Percentiles rank a stretch among this genome's conserved stretches.
Conservation (phyloP, 192 early-diverging fungal species). For the Anaeromyces robustus region DNA sequence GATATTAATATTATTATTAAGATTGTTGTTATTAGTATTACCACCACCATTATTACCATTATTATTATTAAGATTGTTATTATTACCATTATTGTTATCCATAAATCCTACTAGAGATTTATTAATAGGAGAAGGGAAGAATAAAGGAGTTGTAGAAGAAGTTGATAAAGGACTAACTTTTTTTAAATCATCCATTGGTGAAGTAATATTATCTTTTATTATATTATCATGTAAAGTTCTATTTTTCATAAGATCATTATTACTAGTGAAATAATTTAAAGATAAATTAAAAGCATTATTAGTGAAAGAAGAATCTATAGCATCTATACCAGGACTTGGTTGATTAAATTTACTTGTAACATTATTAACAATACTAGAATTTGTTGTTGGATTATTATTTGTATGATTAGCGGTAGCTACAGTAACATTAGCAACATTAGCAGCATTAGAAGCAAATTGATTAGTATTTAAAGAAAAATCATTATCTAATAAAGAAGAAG, state of each 20-base stretch:
- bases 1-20: neutral
- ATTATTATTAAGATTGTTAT: too few relatives aligned
- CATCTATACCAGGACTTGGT: neutral
- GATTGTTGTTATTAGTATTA: too few relatives aligned
- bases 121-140: neutral
- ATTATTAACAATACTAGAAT: neutral
- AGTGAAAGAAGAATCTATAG: neutral
- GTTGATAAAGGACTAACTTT: neutral
- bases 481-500: neutral
- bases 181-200: neutral
- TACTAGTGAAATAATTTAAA: neutral
- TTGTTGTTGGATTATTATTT: too few relatives aligned
- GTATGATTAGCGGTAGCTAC: too few relatives aligned
- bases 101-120: neutral
- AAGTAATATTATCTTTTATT: neutral
- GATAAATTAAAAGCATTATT: neutral
- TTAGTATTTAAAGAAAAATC: neutral
- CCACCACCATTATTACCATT: too few relatives aligned
- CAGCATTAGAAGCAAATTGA: neutral
- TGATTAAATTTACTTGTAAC: neutral
- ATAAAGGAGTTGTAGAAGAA: neutral
- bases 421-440: neutral
- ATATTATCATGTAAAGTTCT: neutral
- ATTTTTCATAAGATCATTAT: neutral
- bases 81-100: neutral